Percentiles rank a stretch among this genome's conserved stretches.
Conservation (phyloP, 305 asterid genomes). For the Fraxinus latifolia region DNA sequence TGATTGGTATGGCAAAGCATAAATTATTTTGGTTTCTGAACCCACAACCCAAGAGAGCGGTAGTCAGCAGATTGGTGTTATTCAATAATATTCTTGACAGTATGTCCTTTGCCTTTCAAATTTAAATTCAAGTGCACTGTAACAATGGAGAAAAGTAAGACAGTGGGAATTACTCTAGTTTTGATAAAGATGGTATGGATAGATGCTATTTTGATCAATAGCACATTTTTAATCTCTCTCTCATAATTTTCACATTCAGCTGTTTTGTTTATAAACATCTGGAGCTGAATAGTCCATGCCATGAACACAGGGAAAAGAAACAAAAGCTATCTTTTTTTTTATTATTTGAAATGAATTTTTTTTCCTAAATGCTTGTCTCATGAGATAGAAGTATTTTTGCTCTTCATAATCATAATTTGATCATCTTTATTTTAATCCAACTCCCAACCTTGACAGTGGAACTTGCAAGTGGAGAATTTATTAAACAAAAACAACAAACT, state of each 20-base stretch:
- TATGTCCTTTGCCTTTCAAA: slow-evolving; percentile 27
- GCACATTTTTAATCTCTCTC: not conserved
- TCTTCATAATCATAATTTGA: not conserved
- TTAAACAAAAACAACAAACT: not conserved
- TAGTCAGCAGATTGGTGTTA: not conserved
- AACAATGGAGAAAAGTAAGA: not conserved
- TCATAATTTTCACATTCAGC: not conserved
- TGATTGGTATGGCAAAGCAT: not conserved
- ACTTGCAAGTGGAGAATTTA: not conserved
- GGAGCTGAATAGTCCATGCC: not conserved
- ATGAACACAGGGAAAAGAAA: not conserved
- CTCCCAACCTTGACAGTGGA: not conserved
- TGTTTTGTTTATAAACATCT: not conserved
- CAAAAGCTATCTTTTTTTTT: not conserved
- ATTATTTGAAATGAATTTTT: not conserved
- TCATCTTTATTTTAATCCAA: not conserved
- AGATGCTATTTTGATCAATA: not conserved
- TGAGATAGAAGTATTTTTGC: not conserved
- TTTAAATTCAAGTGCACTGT: not conserved
- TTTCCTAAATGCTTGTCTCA: not conserved
- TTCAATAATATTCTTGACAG: slow-evolving; percentile 38
- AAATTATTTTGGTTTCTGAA: not conserved
- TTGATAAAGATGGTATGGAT: not conserved
- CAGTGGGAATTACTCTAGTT: not conserved
- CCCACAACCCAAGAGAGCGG: not conserved